Conservation (phyloP, 768 basidiomycete genomes). For the Pilatotrama ljubarskyi region DNA sequence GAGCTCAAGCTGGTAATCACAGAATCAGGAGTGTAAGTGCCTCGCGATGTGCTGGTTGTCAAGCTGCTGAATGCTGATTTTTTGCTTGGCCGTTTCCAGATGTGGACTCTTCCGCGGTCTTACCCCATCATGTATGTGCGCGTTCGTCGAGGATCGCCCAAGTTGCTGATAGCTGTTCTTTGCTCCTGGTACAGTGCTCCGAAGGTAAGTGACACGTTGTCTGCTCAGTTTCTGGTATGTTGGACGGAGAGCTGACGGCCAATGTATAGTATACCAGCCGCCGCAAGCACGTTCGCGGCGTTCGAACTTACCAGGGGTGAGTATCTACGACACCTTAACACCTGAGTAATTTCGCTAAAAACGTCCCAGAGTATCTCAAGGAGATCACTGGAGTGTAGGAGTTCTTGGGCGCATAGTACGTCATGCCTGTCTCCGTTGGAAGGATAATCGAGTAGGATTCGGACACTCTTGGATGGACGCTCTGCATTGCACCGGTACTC, state of each 20-base stretch:
- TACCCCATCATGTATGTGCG: conserved; percentile 68
- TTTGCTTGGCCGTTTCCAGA: conserved; percentile 33
- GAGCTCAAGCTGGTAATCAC: conserved; percentile 68
- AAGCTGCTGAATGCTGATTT: background rate
- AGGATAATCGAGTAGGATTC: too few relatives aligned
- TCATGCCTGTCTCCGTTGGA: background rate
- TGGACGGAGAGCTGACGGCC: background rate
- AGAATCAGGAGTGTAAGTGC: conserved; percentile 72
- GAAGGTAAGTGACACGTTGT: conserved; percentile 48
- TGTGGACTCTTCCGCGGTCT: conserved; percentile 71
- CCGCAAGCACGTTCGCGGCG: conserved; percentile 86
- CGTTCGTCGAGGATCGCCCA: too few relatives aligned
- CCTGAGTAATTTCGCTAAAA: background rate
- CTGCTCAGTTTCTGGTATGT: too few relatives aligned
- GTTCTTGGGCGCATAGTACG: background rate
- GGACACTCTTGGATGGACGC: too few relatives aligned
- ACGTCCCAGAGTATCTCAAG: conserved; percentile 31
- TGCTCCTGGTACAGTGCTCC: conserved; percentile 45
- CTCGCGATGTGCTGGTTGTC: too few relatives aligned
- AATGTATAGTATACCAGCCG: conserved; percentile 76
- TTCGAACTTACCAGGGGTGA: conserved; percentile 81
- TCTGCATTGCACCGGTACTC: too few relatives aligned
- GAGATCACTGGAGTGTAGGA: conserved; percentile 32
- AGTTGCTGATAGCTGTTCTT: background rate
- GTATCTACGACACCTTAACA: conserved; percentile 19